Evolutionary conservation across 495 filamentous ascomycete genomes (phyloP), one percentile per base, ranked within the genome.

Genomic region (Penicillium pancosmium): DNA sequence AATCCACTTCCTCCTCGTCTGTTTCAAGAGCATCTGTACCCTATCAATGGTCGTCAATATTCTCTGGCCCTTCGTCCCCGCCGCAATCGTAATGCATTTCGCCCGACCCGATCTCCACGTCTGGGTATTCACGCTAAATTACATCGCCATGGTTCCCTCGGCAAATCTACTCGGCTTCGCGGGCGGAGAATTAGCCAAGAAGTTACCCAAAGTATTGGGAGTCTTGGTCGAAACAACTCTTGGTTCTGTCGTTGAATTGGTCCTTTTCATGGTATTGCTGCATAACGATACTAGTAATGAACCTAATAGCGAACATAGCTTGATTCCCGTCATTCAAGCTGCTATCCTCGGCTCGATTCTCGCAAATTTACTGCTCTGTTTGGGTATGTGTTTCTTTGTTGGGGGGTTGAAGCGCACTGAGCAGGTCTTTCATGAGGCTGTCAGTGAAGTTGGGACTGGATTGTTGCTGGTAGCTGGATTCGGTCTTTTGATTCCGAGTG

Each of bases 101-200:
- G 82, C 80, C 31, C 80, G 80, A 23, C 81, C 82, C 0, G 81
- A 91, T 15, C 73, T 77, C 27, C 80, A 89, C 60, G 69, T 88
- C 7, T 82, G 80, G 75, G 79, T 90, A 16, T 92, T 91, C 73
- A 72, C 84, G 38, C 82, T 89, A 60, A 88, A 87, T 51, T 91
- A 91, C 49, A 80, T 91, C 36, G 88, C 87, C 51, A 97, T 98
- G 88, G 82, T 97, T 5, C 93, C 92, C 3, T 86, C 88, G 33
- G 93, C 92, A 47, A 97, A 97, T 63, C 71, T 96, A 50, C 80
- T 96, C 27, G 91, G 91, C 0, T 97, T 97, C 67, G 88, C 89
- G 6, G 89, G 90, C 6, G 86, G 90, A 63, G 89, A 95, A 68
- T 72, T 96, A 58, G 87, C 89, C 1, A 81, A 88, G 59, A 94